Base-by-base conservation (phyloP, 441 rosid genomes). In the Heliophila coronopifolia region DNA sequence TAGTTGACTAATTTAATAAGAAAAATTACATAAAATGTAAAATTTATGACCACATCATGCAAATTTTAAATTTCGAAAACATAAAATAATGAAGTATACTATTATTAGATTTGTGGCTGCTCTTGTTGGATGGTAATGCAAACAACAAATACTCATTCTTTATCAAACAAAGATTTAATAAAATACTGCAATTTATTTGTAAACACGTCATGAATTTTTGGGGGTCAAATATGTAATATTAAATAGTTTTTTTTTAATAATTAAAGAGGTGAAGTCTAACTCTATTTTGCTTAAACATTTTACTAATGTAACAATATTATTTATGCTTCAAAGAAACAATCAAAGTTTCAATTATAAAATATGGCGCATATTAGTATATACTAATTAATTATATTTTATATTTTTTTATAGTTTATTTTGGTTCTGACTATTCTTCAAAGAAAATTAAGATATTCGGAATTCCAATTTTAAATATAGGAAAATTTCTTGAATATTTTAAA, bases 81-180 rank as follows among this genome's bases (percentile, higher is more conserved):
- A 14, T 23, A 34, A 9, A 9, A 5, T 13, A 9, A 9, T 16
- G 6, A 37, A 37, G 43, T 18, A 7, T 47, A 15, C n/a, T 9
- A 28, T 7, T 30, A 36, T 51, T 17, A 16, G 28, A 19, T 31
- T 31, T 18, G 38, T 10, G 36, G 36, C 19, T 38, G 36, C 28
- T 12, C 19, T 38, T 7, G 5, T 32, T 48, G 53, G 12, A 48
- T 48, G 36, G 16, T 45, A 16, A 31, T 48, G 8, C 38, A 47
- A 48, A 20, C 40, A 48, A 48, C 15, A 35, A 45, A n/a, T 45
- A 4, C 22, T 27, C 35, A 45, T 45, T 45, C 16, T 45, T 2
- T 49, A 33, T 33, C 13, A 33, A 6, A 6, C 12, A 6, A 3
- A 20, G 0, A 40, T 6, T 40, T n/a, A n/a, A n/a, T n/a, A n/a